Evolutionary conservation across 257 asterid genomes (phyloP).

Genomic region (Capsicum pubescens): DNA sequence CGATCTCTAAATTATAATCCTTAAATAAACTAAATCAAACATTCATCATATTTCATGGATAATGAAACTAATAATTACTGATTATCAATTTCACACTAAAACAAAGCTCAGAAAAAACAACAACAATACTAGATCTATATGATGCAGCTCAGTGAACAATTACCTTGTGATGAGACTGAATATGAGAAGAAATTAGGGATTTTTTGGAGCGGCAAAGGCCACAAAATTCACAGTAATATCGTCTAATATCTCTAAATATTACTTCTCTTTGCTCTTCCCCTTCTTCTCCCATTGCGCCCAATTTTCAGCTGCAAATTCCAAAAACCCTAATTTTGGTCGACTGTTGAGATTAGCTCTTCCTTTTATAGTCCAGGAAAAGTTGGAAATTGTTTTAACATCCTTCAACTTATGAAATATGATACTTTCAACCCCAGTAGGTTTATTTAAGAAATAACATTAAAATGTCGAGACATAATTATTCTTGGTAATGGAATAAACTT

Average conservation of each 20-base stretch:
- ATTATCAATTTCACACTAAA: background rate
- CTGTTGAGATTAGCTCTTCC: background rate
- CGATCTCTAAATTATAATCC: background rate
- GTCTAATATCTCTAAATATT: slow-evolving; percentile 70
- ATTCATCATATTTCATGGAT: background rate
- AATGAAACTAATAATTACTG: background rate
- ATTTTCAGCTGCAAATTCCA: background rate
- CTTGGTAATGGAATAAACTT: background rate
- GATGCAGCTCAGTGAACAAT: background rate
- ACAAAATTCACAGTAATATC: slow-evolving; percentile 80
- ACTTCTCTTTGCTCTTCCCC: slow-evolving; percentile 39
- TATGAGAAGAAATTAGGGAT: slow-evolving; percentile 68
- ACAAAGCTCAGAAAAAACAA: background rate
- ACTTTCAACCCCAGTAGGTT: background rate
- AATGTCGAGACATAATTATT: no score
- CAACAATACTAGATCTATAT: background rate
- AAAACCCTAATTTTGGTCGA: background rate
- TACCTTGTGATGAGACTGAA: slow-evolving; percentile 66
- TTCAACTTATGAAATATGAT: background rate
- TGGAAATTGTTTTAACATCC: background rate
- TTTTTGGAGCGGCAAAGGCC: slow-evolving; percentile 92
- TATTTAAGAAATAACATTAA: no score
- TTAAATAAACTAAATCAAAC: background rate
- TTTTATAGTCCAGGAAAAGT: background rate
- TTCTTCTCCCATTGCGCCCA: slow-evolving; percentile 29